These are phyloP conservation scores for Eucalyptus erythrocorys DNA, from an alignment of 345 rosid species.

Conservation along the genomic window DNA sequence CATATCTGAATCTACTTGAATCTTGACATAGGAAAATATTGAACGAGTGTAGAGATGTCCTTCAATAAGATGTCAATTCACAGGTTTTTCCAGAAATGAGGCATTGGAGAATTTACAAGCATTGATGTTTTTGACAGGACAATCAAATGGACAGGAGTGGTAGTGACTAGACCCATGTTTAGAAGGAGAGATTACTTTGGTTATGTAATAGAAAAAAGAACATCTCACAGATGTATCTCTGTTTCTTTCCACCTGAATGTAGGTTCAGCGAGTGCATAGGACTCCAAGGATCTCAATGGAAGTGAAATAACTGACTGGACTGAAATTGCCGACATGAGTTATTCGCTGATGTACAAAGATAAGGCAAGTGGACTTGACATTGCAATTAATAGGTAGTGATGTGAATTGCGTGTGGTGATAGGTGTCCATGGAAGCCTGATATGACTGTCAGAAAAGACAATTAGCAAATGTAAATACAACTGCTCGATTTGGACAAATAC, in stretches of 20 bases:
- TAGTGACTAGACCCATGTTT: neutral
- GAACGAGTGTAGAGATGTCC: neutral
- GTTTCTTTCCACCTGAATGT: neutral
- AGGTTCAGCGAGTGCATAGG: neutral
- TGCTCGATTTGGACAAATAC: neutral
- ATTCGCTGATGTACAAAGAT: neutral
- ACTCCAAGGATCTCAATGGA: neutral
- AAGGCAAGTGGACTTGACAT: neutral
- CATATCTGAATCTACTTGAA: neutral
- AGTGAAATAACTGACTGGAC: neutral
- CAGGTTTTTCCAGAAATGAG: neutral
- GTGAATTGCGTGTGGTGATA: neutral
- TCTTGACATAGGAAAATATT: neutral
- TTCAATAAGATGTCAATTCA: neutral
- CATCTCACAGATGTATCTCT: neutral
- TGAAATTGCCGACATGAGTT: neutral
- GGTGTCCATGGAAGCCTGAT: neutral
- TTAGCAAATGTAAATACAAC: rapidly evolving
- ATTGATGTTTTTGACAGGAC: neutral
- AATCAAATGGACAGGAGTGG: neutral
- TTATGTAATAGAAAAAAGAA: neutral
- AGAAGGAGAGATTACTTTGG: neutral
- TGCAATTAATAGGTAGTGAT: neutral
- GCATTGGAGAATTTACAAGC: neutral
- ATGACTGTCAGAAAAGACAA: neutral